phyloP scores from a whole-genome alignment of 257 asterid genomes.

The Plectranthus barbatus region DNA sequence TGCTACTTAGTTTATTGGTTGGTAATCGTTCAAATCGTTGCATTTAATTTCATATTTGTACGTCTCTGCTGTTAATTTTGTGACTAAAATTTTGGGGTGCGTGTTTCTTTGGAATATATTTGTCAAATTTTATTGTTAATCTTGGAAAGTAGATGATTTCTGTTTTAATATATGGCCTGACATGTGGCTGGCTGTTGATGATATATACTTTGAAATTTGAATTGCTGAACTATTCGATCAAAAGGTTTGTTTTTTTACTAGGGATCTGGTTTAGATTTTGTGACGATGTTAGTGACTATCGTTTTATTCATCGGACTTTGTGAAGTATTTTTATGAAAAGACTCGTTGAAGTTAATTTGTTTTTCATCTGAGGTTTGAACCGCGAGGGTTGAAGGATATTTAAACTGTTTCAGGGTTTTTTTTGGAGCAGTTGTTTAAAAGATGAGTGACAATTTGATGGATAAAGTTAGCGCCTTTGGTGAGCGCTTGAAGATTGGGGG shows the following conservation, averaged over 20 bases:
- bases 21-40: not conserved
- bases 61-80: not conserved
- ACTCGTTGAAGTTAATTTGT: not conserved
- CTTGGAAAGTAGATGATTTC: not conserved
- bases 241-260: constrained; percentile 12
- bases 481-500: constrained; percentile 96
- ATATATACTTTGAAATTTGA: constrained; percentile 12
- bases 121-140: too few species aligned
- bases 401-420: constrained; percentile 18
- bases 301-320: not conserved
- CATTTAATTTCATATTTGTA: not conserved
- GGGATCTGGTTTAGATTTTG: constrained; percentile 1
- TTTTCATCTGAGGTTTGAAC: not conserved
- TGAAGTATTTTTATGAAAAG: not conserved
- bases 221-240: constrained; percentile 9
- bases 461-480: constrained; percentile 73
- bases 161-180: not conserved
- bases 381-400: not conserved
- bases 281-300: not conserved
- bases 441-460: constrained; percentile 99
- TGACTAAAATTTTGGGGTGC: too few species aligned
- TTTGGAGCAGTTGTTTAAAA: constrained; percentile 13
- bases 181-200: not conserved
- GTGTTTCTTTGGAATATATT: too few species aligned
- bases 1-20: not conserved